Evolutionary conservation across 768 basidiomycete species (phyloP).

Genomic region (Tulasnella sp.): DNA sequence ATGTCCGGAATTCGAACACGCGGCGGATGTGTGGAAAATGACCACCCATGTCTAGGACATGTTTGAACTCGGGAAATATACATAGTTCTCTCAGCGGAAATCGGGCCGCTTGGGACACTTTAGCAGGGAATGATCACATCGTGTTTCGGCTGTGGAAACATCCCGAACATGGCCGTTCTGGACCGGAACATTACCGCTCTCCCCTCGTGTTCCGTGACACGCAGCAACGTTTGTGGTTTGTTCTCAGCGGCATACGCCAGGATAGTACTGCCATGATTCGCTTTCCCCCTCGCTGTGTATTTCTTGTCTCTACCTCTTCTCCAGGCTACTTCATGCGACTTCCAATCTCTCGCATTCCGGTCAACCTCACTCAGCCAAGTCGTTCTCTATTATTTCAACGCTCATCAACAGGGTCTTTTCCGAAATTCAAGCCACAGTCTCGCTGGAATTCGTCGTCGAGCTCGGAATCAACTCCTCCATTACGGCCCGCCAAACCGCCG

Average conservation of each 20-base stretch:
- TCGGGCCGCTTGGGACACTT: too few relatives aligned
- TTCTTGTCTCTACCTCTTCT: slow-evolving; percentile 6
- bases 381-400: neutral
- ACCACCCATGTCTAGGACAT: too few relatives aligned
- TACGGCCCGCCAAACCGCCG: neutral
- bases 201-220: too few relatives aligned
- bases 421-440: neutral
- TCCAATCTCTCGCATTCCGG: neutral
- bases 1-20: too few relatives aligned
- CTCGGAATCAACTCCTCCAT: neutral
- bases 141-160: too few relatives aligned
- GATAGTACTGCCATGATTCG: neutral
- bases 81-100: too few relatives aligned
- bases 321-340: neutral
- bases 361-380: neutral
- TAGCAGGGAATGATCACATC: too few relatives aligned
- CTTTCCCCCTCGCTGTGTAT: neutral
- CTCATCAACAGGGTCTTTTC: neutral
- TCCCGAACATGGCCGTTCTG: too few relatives aligned
- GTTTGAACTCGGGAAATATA: too few relatives aligned
- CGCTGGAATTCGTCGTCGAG: neutral
- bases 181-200: too few relatives aligned
- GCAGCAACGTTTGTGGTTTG: neutral
- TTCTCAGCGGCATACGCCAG: neutral
- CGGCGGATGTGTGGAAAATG: too few relatives aligned